Evolutionary conservation across 108 stramenopile genomes (phyloP).

Genomic region (Cyclotella kingstonii): DNA sequence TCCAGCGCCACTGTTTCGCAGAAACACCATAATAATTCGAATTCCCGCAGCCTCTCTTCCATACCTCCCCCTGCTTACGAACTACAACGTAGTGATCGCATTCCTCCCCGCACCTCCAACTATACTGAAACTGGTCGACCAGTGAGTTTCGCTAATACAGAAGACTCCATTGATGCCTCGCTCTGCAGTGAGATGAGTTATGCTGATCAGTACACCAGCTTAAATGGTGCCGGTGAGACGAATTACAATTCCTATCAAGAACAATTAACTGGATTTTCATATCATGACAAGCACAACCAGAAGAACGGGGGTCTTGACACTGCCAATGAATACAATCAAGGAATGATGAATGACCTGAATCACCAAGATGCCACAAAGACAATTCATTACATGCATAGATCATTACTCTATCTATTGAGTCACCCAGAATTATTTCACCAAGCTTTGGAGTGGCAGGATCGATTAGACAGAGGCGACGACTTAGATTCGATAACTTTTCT

Average conservation of each 20-base stretch:
- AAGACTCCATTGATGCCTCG: slow-evolving; percentile 11
- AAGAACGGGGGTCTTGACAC: not conserved
- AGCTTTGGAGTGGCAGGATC: slow-evolving; percentile 45
- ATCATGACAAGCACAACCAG: not conserved
- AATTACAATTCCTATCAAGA: not conserved
- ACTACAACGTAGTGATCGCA: slow-evolving; percentile 23
- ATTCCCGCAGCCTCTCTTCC: not conserved
- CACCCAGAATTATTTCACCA: slow-evolving; percentile 78
- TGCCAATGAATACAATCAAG: not conserved
- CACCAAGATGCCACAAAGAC: slow-evolving; percentile 58
- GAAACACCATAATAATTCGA: slow-evolving; percentile 15
- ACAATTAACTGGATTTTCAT: slow-evolving; percentile 1
- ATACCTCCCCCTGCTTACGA: slow-evolving; percentile 24
- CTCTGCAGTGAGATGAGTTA: slow-evolving; percentile 11
- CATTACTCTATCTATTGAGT: slow-evolving; percentile 65
- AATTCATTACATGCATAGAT: slow-evolving; percentile 75
- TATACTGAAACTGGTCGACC: not conserved
- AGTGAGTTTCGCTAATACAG: slow-evolving; percentile 8
- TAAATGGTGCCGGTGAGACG: too few relatives aligned
- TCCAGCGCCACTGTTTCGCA: slow-evolving; percentile 20
- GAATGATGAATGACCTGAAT: not conserved
- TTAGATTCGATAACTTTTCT: too few relatives aligned
- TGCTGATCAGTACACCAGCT: too few relatives aligned
- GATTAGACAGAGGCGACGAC: slow-evolving; percentile 27
- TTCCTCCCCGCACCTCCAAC: not conserved